Evolutionary conservation across 2,329 filamentous ascomycete genomes (phyloP).

Genomic region (Fusarium sp.): DNA sequence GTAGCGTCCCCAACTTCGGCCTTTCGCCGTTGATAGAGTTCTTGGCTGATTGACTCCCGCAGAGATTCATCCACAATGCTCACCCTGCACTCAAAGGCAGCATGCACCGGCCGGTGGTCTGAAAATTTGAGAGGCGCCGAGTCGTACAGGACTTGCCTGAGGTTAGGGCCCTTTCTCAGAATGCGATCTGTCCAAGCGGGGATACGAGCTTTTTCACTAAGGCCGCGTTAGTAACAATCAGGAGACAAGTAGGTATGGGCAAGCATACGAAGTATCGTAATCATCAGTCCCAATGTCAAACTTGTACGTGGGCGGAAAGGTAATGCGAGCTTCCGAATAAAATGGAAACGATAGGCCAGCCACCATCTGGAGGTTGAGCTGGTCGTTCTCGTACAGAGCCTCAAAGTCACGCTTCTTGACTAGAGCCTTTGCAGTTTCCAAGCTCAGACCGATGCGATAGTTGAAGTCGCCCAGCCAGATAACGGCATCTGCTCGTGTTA

Average conservation of each 20-base stretch:
- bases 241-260: not conserved
- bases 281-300: constrained; percentile 89
- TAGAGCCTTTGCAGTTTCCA: constrained; percentile 81
- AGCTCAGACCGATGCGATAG: constrained; percentile 89
- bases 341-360: constrained; percentile 89
- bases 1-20: constrained; percentile 74
- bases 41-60: constrained; percentile 78
- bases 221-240: constrained; percentile 26
- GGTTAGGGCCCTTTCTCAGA: constrained; percentile 83
- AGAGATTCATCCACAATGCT: constrained; percentile 81
- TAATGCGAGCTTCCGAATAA: constrained; percentile 90
- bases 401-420: constrained; percentile 80
- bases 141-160: constrained; percentile 86
- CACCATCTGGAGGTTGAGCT: constrained; percentile 97
- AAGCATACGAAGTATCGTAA: constrained; percentile 87
- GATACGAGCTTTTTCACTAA: constrained; percentile 88
- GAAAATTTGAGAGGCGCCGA: constrained; percentile 88
- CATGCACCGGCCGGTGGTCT: constrained; percentile 96
- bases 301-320: constrained; percentile 94
- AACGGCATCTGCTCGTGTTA: constrained; percentile 68
- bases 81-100: constrained; percentile 86
- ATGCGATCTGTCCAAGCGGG: constrained; percentile 98
- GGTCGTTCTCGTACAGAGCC: constrained; percentile 89
- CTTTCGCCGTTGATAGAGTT: constrained; percentile 79
- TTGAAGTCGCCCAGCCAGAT: constrained; percentile 99